Evolutionary conservation across 805 yeast genomes (phyloP).

Genomic region (Candida germanica): DNA sequence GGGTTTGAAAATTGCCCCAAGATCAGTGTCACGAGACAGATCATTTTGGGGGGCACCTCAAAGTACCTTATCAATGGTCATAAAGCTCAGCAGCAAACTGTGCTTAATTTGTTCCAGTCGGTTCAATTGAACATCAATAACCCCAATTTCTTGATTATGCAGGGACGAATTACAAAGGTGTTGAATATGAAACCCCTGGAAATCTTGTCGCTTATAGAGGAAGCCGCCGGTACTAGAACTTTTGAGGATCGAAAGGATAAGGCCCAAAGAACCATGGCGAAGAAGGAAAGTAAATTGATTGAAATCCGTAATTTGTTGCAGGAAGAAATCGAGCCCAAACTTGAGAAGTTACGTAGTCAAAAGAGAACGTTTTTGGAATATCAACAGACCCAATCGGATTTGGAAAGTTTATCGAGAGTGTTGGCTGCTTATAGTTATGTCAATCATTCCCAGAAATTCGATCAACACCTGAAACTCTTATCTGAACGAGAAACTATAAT

Average conservation of each 20-base stretch:
- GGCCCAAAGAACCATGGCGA: slow-evolving; percentile 87
- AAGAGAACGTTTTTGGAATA: slow-evolving; percentile 80
- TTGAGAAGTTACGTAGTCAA: slow-evolving; percentile 75
- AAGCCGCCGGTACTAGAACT: slow-evolving; percentile 96
- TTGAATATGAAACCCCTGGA: slow-evolving; percentile 94
- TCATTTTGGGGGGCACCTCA: slow-evolving; percentile 85
- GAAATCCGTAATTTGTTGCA: slow-evolving; percentile 69
- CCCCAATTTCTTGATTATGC: slow-evolving; percentile 97
- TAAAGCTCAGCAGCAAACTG: slow-evolving; percentile 92
- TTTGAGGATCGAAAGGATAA: slow-evolving; percentile 91
- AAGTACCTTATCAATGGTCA: slow-evolving; percentile 94
- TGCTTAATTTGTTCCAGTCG: slow-evolving; percentile 84
- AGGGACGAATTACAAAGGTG: slow-evolving; percentile 96
- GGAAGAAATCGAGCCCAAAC: slow-evolving; percentile 92
- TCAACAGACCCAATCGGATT: slow-evolving; percentile 78
- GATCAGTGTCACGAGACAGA: slow-evolving; percentile 88
- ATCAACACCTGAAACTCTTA: slow-evolving; percentile 42
- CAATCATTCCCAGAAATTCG: slow-evolving; percentile 36
- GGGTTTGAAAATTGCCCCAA: slow-evolving; percentile 77
- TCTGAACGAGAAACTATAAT: slow-evolving; percentile 40
- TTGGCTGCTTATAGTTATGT: slow-evolving; percentile 76
- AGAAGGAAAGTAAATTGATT: slow-evolving; percentile 79
- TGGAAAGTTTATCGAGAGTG: slow-evolving; percentile 70
- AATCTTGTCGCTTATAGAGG: slow-evolving; percentile 87
- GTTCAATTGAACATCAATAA: slow-evolving; percentile 95